Evolutionary conservation across 129 eudicot species (phyloP).

Genomic region (Escallonia herrerae): DNA sequence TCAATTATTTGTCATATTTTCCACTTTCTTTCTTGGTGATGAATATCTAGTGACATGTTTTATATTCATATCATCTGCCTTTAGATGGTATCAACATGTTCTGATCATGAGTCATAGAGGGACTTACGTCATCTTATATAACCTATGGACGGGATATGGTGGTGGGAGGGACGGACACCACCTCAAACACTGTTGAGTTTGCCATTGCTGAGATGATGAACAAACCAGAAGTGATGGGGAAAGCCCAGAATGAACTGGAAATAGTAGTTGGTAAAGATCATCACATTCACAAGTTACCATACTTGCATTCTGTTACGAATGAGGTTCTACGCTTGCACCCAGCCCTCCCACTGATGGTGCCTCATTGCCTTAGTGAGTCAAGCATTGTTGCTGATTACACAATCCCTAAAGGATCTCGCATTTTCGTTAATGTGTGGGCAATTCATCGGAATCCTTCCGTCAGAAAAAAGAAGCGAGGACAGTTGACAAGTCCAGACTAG

Average conservation of each 20-base stretch:
- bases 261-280: constrained; percentile 40
- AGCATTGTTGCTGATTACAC: constrained; percentile 44
- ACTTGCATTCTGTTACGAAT: constrained; percentile 47
- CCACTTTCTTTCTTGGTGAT: too few species aligned
- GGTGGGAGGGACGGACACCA: constrained; percentile 59
- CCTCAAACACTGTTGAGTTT: constrained; percentile 45
- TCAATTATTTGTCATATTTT: too few species aligned
- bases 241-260: constrained; percentile 46
- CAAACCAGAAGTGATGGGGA: constrained; percentile 32
- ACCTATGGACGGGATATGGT: constrained; percentile 62
- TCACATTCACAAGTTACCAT: constrained; percentile 42
- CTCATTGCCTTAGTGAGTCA: constrained; percentile 55
- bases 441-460: constrained; percentile 52
- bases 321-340: constrained; percentile 57
- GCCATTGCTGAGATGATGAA: constrained; percentile 58
- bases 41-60: too few species aligned
- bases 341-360: constrained; percentile 51
- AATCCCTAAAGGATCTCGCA: constrained; percentile 46
- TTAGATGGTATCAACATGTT: too few species aligned
- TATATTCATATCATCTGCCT: too few species aligned
- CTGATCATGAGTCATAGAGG: neutral
- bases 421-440: constrained; percentile 46
- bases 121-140: neutral
- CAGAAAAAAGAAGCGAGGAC: too few species aligned
- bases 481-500: too few species aligned